Base-by-base conservation (phyloP, 345 rosid species). In the Melastoma malabathricum region DNA sequence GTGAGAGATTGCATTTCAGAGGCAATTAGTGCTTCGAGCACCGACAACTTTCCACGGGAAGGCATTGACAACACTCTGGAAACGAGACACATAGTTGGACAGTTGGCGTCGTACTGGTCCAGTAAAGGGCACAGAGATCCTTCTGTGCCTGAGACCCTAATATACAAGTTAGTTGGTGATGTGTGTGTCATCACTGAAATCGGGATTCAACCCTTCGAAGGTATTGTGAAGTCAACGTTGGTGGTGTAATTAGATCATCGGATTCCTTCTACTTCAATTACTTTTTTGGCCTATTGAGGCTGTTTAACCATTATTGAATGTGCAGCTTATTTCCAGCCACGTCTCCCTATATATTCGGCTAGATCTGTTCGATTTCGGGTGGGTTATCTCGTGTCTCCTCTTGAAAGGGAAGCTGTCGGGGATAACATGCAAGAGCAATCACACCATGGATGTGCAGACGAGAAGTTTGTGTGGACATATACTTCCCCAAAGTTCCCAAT, bases 401-500 rank as follows among this genome's bases (percentile, higher is more conserved):
- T 53, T 46, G 68, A 29, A 29, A 29, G 38, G 38, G 38, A 5
- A 10, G 6, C 38, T 10, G 9, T 10, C 9, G 38, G 60, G 47
- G n/a, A 25, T 0, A 48, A 65, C 47, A 19, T 48, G 23, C 43
- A 65, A 25, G 59, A 38, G n/a, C 74, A 70, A 51, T 49, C 73
- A 23, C 59, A 27, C 22, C 64, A 69, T 59, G 64, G 18, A 18
- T 48, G 47, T 57, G 57, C 49, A 48, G 64, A 74, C 54, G 75
- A 72, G 61, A 71, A 71, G 47, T 81, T 71, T 46, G 64, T 67
- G 20, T 88, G 89, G 94, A 83, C 86, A 44, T 88, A 88, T 69
- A 81, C 85, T 63, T 84, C 99, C 54, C 75, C 75, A 31, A 81
- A 77, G 76, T 88, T 84, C 68, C 72, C 92, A n/a, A 81, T 93